These are phyloP conservation scores for Ophiostoma fasciatum DNA, from an alignment of 2,329 filamentous ascomycete species.

Conservation along the genomic window DNA sequence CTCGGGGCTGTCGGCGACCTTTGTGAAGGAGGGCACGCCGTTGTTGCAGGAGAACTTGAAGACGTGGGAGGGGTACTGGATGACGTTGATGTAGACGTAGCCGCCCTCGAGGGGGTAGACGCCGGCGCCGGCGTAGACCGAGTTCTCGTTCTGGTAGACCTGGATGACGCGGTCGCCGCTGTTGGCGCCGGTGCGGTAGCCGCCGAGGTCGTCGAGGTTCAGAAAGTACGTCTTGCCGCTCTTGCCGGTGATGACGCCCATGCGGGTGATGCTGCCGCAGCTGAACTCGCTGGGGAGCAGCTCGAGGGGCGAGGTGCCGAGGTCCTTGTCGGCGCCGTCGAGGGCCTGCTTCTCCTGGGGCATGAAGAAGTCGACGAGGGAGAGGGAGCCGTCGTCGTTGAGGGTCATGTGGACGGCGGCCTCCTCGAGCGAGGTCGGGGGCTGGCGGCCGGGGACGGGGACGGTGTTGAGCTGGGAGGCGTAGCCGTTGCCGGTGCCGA, in stretches of 20 bases:
- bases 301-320: conserved; percentile 30
- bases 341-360: conserved; percentile 32
- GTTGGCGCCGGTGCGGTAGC: conserved; percentile 29
- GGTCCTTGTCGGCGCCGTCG: conserved; percentile 33
- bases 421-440: conserved; percentile 30
- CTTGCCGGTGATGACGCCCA: conserved; percentile 34
- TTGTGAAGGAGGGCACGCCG: conserved; percentile 37
- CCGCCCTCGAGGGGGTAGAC: conserved; percentile 30
- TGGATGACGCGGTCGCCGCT: conserved; percentile 28
- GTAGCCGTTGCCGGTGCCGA: conserved; percentile 32
- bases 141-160: conserved; percentile 30
- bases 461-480: conserved; percentile 28
- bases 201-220: conserved; percentile 32
- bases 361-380: conserved; percentile 34
- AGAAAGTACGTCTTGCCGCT: conserved; percentile 34
- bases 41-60: conserved; percentile 41
- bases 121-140: conserved; percentile 32
- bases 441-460: conserved; percentile 27
- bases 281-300: conserved; percentile 28
- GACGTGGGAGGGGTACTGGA: conserved; percentile 35
- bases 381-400: conserved; percentile 26
- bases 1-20: conserved; percentile 33
- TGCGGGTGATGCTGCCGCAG: conserved; percentile 27
- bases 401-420: conserved; percentile 33
- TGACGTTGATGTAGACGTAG: conserved; percentile 35